phyloP scores from a whole-genome alignment of 2,329 filamentous ascomycete genomes.

The Fusarium veterinarium region DNA sequence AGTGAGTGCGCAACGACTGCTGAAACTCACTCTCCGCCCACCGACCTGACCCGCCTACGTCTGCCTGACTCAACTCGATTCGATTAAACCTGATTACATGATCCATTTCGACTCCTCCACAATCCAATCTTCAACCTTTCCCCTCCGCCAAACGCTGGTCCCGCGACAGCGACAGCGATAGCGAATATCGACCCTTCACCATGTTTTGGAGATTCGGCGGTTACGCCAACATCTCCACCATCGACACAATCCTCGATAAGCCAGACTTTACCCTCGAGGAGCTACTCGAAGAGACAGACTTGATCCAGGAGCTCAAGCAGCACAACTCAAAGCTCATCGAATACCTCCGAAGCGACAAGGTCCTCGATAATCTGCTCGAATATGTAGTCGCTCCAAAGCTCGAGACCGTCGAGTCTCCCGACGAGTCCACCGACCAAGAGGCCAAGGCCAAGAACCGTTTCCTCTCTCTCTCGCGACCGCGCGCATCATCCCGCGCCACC shows the following conservation, averaged over 20 bases:
- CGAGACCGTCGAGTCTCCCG: constrained; percentile 64
- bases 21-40: constrained; percentile 26
- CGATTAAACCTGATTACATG: constrained; percentile 42
- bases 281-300: constrained; percentile 92
- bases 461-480: constrained; percentile 62
- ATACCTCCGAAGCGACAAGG: constrained; percentile 87
- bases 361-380: constrained; percentile 86
- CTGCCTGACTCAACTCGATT: constrained; percentile 28
- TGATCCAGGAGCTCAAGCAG: constrained; percentile 97
- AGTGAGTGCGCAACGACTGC: constrained; percentile 7
- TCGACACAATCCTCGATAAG: constrained; percentile 97
- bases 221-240: constrained; percentile 96
- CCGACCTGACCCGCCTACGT: constrained; percentile 36
- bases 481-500: constrained; percentile 64
- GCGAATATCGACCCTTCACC: constrained; percentile 61
- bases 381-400: constrained; percentile 88
- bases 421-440: constrained; percentile 64
- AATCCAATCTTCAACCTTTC: constrained; percentile 27
- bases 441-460: constrained; percentile 59
- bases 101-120: constrained; percentile 41
- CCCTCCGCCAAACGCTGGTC: constrained; percentile 43
- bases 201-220: constrained; percentile 99
- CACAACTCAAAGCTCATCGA: constrained; percentile 98
- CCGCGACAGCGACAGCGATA: constrained; percentile 49
- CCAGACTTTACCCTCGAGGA: constrained; percentile 96